Percentiles rank a stretch among this genome's conserved stretches.
phyloP scores from a whole-genome alignment of 139 green algal species.

The Tetraselmis chui region DNA sequence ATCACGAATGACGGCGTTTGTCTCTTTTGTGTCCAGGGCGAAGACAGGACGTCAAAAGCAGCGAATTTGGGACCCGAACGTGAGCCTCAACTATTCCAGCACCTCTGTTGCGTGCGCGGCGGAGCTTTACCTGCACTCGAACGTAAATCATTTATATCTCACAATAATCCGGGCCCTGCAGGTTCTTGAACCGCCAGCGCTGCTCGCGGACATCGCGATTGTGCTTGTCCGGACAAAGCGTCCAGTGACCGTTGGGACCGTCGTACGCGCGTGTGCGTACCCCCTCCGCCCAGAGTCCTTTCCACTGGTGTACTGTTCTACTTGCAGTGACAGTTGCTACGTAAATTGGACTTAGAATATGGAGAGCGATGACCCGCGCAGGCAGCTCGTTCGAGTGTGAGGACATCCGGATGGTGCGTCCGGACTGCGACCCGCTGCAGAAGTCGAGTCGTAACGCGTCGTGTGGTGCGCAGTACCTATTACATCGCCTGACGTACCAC shows the following conservation, averaged over 20 bases:
- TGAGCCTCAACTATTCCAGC: no score
- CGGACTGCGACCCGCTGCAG: conserved; percentile 26
- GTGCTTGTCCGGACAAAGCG: conserved; percentile 28
- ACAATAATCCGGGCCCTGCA: no score
- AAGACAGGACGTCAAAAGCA: conserved; percentile 26
- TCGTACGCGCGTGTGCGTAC: conserved; percentile 27
- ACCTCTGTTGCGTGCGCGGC: no score
- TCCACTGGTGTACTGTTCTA: no score
- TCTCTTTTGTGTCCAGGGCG: no score
- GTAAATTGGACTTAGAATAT: no score
- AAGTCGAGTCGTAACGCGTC: conserved; percentile 26
- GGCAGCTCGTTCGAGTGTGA: conserved; percentile 50
- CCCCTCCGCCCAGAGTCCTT: neutral
- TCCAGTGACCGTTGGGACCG: conserved; percentile 43
- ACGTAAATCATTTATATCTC: no score
- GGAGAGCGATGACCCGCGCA: no score
- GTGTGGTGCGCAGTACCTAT: conserved; percentile 54
- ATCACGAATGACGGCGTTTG: no score
- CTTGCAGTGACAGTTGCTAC: no score
- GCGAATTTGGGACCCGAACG: conserved; percentile 24
- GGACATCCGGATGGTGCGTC: conserved; percentile 44
- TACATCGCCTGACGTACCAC: conserved; percentile 27
- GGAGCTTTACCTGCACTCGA: no score
- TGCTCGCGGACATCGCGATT: conserved; percentile 30
- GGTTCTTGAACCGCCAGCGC: conserved; percentile 31